Evolutionary conservation across 2,329 filamentous ascomycete genomes (phyloP), one percentile per base, ranked within the genome.

Genomic region (Myriangium duriaei): DNA sequence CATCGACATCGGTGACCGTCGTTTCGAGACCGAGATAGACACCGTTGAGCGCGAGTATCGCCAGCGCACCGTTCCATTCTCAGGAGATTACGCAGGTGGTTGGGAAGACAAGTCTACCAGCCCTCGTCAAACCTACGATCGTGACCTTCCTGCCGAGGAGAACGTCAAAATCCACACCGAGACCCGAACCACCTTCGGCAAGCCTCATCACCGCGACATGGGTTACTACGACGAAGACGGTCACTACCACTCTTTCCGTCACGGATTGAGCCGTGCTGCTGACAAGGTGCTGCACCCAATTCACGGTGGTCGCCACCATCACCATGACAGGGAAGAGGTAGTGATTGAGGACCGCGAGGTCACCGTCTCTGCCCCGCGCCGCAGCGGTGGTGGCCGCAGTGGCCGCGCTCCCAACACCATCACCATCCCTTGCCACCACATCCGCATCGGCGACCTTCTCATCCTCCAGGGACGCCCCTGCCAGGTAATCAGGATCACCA

Each of bases 401-500:
- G 31, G 41, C 43, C 48, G 44, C 37, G 42, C 52, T 18, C 72
- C 79, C 60, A 87, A 91, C 74, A 93, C 85, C 54, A 87, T 96
- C 63, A 88, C 87, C 61, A 95, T 98, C 65, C 91, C 92, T 50
- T 94, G 86, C 81, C 85, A 98, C 78, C 92, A 96, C 75, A 88
- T 98, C 71, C 91, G 91, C 71, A 83, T 96, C 56, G 91, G 91
- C 65, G 91, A 98, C 68, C 83, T 98, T 68, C 69, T 98, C 68
- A 92, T 96, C 71, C 85, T 98, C 51, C 91, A 98, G 76, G 88
- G 88, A 64, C 88, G 91, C 55, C 87, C 91, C 58, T 96, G 86
- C 82, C 91, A 98, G 77, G 88, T 98, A 65, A 98, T 98, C 74
- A 88, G 88, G 63, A 95, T 98, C 79, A 94, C 86, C 52, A 94